Percentiles rank a stretch among this genome's conserved stretches.
These are phyloP conservation scores for Spergularia marina DNA, from an alignment of 148 eudicot genomes.

Conservation along the genomic window DNA sequence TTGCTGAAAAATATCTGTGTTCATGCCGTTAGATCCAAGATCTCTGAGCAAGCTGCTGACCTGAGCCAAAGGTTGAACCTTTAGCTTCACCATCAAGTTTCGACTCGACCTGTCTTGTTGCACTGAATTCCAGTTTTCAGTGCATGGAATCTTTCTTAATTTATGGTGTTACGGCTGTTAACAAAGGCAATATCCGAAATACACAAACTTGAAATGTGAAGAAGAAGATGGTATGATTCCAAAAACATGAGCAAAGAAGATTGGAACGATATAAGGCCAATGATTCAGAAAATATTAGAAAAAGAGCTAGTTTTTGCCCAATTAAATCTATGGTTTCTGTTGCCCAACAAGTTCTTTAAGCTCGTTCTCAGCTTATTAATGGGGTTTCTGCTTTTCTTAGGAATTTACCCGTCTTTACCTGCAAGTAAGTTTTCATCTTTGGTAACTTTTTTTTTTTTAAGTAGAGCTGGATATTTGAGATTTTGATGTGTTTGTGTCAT, in stretches of 20 bases:
- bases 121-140: no score
- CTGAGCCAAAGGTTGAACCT: no score
- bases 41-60: no score
- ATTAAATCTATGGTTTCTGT: conserved; percentile 61
- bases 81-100: no score
- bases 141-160: no score
- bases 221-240: conserved; percentile 24
- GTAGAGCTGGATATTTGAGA: neutral
- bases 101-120: no score
- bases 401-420: conserved; percentile 50
- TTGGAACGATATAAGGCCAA: conserved; percentile 62
- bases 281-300: conserved; percentile 73
- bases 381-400: conserved; percentile 71
- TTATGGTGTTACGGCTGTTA: no score
- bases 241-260: conserved; percentile 34
- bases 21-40: no score
- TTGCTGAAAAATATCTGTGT: no score
- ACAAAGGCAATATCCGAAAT: no score
- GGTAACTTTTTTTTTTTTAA: no score
- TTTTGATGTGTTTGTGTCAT: neutral
- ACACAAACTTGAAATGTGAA: neutral
- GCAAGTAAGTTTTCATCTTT: conserved; percentile 56
- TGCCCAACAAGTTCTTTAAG: conserved; percentile 59
- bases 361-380: conserved; percentile 46
- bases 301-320: conserved; percentile 55